Conservation (phyloP, 1,284 basidiomycete species). For the Cutaneotrichosporon mucoides region DNA sequence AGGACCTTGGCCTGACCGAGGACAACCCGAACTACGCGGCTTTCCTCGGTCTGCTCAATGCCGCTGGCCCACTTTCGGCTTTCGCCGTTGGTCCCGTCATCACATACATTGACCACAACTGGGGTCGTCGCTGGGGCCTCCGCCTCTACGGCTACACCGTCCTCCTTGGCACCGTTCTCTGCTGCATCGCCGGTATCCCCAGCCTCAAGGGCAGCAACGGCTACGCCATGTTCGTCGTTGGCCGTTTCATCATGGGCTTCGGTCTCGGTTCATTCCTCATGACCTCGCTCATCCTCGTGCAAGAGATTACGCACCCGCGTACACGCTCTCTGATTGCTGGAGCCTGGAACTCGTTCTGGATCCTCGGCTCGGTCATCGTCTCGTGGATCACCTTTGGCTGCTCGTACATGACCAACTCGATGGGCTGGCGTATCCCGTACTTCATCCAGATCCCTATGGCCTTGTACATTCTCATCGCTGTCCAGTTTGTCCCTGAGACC, state of each 20-base stretch:
- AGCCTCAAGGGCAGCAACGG: slow-evolving; percentile 44
- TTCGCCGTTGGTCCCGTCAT: slow-evolving; percentile 48
- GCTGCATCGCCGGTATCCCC: slow-evolving; percentile 42
- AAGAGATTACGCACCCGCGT: slow-evolving; percentile 50
- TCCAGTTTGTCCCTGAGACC: slow-evolving; percentile 50
- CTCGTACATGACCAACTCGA: slow-evolving; percentile 23
- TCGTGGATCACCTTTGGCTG: slow-evolving; percentile 30
- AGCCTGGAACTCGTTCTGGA: slow-evolving; percentile 47
- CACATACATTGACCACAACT: slow-evolving; percentile 45
- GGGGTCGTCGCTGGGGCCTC: slow-evolving; percentile 48
- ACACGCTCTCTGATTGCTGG: slow-evolving; percentile 36
- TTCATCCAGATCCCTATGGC: slow-evolving; percentile 46
- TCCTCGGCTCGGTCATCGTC: slow-evolving; percentile 25
- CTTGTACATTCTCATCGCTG: slow-evolving; percentile 45
- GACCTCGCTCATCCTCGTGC: slow-evolving; percentile 48
- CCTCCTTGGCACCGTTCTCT: slow-evolving; percentile 44
- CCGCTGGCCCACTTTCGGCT: slow-evolving; percentile 41
- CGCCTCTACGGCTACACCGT: slow-evolving; percentile 50
- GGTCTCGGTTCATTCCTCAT: slow-evolving; percentile 50
- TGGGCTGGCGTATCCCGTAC: slow-evolving; percentile 48
- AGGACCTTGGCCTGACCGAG: slow-evolving; percentile 33
- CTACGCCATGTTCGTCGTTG: slow-evolving; percentile 46
- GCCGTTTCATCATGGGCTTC: slow-evolving; percentile 46
- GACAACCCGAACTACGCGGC: slow-evolving; percentile 28
- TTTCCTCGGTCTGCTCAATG: slow-evolving; percentile 46